Percentiles rank a stretch among this genome's conserved stretches.
Evolutionary conservation across 257 asterid species (phyloP).

Genomic region (Petrea volubilis): DNA sequence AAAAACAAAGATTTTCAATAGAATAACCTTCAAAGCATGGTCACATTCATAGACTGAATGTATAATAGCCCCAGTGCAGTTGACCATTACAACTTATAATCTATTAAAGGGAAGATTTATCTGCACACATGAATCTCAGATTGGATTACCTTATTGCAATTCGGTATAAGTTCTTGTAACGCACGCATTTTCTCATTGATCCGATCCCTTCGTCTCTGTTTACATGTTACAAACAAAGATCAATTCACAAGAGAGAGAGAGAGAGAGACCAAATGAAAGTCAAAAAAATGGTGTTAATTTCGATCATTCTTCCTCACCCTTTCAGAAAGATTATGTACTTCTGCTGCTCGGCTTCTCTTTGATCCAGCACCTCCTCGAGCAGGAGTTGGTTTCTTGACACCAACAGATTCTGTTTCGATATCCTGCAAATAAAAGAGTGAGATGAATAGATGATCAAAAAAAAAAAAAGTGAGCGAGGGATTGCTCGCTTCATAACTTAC

Average conservation of each 20-base stretch:
- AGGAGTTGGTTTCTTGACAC: slow-evolving; percentile 44
- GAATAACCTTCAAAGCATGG: not conserved
- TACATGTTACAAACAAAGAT: slow-evolving; percentile 18
- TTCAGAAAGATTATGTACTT: slow-evolving; percentile 95
- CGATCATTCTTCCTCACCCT: slow-evolving; percentile 62
- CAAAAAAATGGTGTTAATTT: not conserved
- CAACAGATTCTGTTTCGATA: slow-evolving; percentile 66
- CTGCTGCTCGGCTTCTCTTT: slow-evolving; percentile 95
- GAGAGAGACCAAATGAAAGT: not conserved
- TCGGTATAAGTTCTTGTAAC: slow-evolving; percentile 94
- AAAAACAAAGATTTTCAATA: not conserved
- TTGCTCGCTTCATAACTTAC: slow-evolving; percentile 46
- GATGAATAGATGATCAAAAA: not conserved
- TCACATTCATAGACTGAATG: not conserved
- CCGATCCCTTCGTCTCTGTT: slow-evolving; percentile 92
- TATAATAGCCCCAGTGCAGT: not conserved
- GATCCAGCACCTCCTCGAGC: slow-evolving; percentile 62
- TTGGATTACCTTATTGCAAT: slow-evolving; percentile 83
- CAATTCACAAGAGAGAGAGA: not conserved
- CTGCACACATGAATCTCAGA: slow-evolving; percentile 14
- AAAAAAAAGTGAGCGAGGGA: not conserved
- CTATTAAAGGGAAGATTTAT: not conserved
- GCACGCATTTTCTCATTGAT: slow-evolving; percentile 98
- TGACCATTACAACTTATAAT: not conserved
- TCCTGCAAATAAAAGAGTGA: slow-evolving; percentile 53